phyloP scores from a whole-genome alignment of 1,139 yeast species.

The Debaryomycetaceae sp. region DNA sequence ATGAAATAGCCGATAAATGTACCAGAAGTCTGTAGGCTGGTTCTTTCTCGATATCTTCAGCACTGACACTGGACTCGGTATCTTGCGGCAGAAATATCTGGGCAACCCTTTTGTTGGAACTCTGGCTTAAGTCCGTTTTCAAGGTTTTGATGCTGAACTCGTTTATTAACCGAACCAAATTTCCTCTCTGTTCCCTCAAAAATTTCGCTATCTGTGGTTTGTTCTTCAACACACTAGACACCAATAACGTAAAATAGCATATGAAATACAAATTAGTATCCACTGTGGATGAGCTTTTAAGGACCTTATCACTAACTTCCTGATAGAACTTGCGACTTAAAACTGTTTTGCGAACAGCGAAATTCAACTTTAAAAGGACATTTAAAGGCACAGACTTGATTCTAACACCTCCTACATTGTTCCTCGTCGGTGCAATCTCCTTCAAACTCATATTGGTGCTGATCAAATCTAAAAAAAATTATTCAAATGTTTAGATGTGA shows the following conservation, averaged over 20 bases:
- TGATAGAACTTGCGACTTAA: slow-evolving; percentile 40
- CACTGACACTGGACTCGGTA: background rate
- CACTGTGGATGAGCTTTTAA: slow-evolving; percentile 33
- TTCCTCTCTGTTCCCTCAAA: slow-evolving; percentile 25
- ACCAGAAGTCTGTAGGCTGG: slow-evolving; percentile 28
- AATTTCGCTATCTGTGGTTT: slow-evolving; percentile 31
- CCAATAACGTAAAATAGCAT: slow-evolving; percentile 41
- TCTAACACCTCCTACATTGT: slow-evolving; percentile 1
- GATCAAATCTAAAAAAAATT: too few species aligned
- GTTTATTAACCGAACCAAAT: slow-evolving; percentile 18
- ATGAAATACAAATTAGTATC: slow-evolving; percentile 43
- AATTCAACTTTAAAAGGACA: slow-evolving; percentile 19
- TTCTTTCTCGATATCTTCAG: slow-evolving; percentile 6
- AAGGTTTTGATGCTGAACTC: slow-evolving; percentile 7
- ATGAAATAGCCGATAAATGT: slow-evolving; percentile 40
- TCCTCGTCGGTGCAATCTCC: slow-evolving; percentile 14
- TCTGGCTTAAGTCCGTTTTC: slow-evolving; percentile 16
- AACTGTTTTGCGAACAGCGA: slow-evolving; percentile 20
- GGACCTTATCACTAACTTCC: slow-evolving; percentile 41
- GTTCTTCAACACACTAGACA: slow-evolving; percentile 41
- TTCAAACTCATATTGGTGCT: slow-evolving; percentile 15
- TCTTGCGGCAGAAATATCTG: slow-evolving; percentile 4
- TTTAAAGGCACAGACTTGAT: slow-evolving; percentile 15
- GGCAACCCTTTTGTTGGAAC: slow-evolving; percentile 14
- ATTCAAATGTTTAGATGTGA: too few species aligned